phyloP scores from a whole-genome alignment of 331 rosid species.

The Ulmus americana region DNA sequence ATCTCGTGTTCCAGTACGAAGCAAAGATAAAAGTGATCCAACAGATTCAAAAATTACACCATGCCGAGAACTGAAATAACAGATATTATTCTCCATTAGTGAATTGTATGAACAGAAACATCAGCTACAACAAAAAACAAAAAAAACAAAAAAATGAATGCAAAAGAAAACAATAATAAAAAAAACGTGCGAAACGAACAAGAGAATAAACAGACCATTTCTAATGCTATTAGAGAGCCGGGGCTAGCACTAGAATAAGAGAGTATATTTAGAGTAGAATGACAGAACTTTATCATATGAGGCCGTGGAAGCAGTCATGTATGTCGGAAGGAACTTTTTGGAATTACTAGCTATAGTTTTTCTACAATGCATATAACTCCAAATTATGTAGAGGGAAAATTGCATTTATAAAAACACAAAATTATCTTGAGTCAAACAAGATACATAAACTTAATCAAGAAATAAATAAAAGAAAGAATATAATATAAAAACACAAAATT shows the following conservation, averaged over 20 bases:
- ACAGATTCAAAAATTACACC: conserved; percentile 63
- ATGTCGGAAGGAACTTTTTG: neutral
- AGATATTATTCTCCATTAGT: conserved; percentile 6
- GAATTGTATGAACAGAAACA: neutral
- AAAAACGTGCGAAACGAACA: neutral
- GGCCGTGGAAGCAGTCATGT: neutral
- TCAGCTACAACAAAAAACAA: neutral
- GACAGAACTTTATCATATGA: neutral
- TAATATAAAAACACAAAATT: neutral
- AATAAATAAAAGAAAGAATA: neutral
- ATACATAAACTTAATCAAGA: neutral
- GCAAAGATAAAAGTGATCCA: conserved; percentile 68
- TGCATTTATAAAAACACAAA: no score
- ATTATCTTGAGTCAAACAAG: neutral
- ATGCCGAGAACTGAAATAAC: conserved; percentile 55
- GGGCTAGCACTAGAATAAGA: neutral
- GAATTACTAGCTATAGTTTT: no score
- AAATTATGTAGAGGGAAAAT: neutral
- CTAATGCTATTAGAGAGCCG: neutral
- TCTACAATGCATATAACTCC: neutral
- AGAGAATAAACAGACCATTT: neutral
- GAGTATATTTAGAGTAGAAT: neutral
- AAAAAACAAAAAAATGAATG: neutral
- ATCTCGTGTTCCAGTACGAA: conserved; percentile 67
- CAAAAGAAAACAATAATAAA: neutral